Evolutionary conservation across 176 grass and related monocot genomes (phyloP), one percentile per base, ranked within the genome.

Genomic region (Miscanthus lutarioriparius): DNA sequence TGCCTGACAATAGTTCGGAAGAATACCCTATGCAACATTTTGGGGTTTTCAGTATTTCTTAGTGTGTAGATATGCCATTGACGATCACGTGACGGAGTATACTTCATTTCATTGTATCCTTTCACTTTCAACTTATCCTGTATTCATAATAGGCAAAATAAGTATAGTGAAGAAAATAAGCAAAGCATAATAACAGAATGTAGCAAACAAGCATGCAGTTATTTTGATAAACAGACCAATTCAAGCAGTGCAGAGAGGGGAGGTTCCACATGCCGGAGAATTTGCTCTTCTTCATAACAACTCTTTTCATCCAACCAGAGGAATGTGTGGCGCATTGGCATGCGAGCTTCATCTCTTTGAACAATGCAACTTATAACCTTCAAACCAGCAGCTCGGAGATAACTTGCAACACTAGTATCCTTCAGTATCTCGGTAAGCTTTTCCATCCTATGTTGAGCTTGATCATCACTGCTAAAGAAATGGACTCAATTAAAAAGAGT

Each of bases 61-160:
- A 96, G 86, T 25, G 93, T 96, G 88, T 99, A 99, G 75, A 99
- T 85, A 72, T 96, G 93, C 96, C 96, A 99, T 27, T 99, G 96
- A 9, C 96, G 89, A 87, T 96, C 96, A 26, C 96, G 93, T 36
- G 96, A 99, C 23, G 96, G 91, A 48, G 93, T 99, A 88, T 99
- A 99, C 67, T 96, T 90, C 65, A 92, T 84, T 77, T 94, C 94
- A 62, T 87, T 87, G 53, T 92, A 99, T 84, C 91, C 96, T 82
- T 99, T 84, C 62, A 90, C 84, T 70, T 87, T 99, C 80, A 99
- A 68, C 79, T 99, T 99, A 66, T 92, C 96, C 96, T 99, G 88
- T 44, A 83, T 69, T 25, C 47, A 80, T 7, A 70, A 79, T 56
- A 83, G 17, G 61, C 12, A 68, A 71, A 70, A 53, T 75, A 25